phyloP scores from a whole-genome alignment of 192 early-diverging fungal genomes.

The Chytriomyces hyalinus region DNA sequence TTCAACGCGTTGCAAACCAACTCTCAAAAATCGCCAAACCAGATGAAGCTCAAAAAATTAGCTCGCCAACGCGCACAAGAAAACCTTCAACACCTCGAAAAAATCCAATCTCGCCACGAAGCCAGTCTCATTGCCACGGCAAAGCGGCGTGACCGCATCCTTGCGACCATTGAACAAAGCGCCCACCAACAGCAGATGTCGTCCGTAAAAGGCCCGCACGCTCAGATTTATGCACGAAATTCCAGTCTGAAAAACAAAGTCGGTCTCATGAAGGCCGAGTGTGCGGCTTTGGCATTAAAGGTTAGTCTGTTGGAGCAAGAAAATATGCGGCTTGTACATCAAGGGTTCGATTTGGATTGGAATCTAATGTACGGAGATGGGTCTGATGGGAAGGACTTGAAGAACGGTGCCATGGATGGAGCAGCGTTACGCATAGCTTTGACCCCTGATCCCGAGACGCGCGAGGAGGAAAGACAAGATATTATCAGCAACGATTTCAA shows the following conservation, averaged over 20 bases:
- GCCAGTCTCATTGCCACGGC: constrained; percentile 13
- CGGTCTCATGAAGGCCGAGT: constrained; percentile 5
- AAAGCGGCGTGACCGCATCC: constrained; percentile 8
- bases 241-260: constrained; percentile 1
- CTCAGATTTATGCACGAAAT: neutral
- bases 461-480: neutral
- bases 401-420: neutral
- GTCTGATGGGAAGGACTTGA: neutral
- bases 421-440: neutral
- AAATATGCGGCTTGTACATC: constrained; percentile 14
- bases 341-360: constrained; percentile 25
- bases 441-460: neutral
- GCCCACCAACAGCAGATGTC: constrained; percentile 10
- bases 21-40: neutral
- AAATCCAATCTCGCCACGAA: constrained; percentile 28
- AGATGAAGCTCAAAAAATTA: neutral
- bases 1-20: neutral
- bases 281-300: neutral
- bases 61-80: neutral
- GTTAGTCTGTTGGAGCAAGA: constrained; percentile 13
- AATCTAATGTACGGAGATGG: constrained; percentile 33
- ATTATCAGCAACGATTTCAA: neutral
- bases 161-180: constrained; percentile 5
- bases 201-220: neutral
- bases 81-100: constrained; percentile 9